phyloP scores from a whole-genome alignment of 192 early-diverging fungal species.

The Rhizophagus sp. region DNA sequence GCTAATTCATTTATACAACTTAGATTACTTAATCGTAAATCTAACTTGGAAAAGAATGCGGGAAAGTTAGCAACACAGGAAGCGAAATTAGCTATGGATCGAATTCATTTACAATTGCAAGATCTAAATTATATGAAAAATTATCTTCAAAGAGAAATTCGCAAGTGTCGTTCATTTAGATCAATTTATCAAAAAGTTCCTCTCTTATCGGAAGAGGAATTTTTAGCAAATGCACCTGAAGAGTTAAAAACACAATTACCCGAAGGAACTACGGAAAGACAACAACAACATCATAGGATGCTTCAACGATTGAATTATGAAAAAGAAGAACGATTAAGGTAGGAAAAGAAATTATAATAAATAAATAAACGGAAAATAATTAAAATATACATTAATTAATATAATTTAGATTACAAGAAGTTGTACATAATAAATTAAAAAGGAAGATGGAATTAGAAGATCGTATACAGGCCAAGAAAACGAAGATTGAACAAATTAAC shows the following conservation, averaged over 20 bases:
- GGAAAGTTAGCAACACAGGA: slow-evolving; percentile 11
- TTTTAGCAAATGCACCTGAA: background rate
- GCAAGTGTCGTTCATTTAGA: slow-evolving; percentile 7
- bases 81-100: slow-evolving; percentile 19
- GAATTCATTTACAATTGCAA: slow-evolving; percentile 24
- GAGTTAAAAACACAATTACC: background rate
- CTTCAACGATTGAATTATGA: slow-evolving; percentile 18
- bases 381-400: background rate
- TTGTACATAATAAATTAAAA: background rate
- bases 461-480: background rate
- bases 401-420: background rate
- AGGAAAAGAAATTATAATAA: background rate
- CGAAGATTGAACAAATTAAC: background rate
- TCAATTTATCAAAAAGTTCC: slow-evolving; percentile 1
- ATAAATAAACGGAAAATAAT: background rate
- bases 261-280: background rate
- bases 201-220: slow-evolving; percentile 12
- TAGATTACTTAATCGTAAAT: slow-evolving; percentile 7
- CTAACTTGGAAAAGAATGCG: background rate
- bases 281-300: slow-evolving; percentile 12
- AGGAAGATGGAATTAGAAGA: background rate
- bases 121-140: background rate
- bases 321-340: slow-evolving; percentile 21
- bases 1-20: slow-evolving; percentile 14
- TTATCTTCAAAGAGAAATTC: slow-evolving; percentile 15